Conservation (phyloP, 192 early-diverging fungal genomes). For the Rhizoclosmatium sp. region DNA sequence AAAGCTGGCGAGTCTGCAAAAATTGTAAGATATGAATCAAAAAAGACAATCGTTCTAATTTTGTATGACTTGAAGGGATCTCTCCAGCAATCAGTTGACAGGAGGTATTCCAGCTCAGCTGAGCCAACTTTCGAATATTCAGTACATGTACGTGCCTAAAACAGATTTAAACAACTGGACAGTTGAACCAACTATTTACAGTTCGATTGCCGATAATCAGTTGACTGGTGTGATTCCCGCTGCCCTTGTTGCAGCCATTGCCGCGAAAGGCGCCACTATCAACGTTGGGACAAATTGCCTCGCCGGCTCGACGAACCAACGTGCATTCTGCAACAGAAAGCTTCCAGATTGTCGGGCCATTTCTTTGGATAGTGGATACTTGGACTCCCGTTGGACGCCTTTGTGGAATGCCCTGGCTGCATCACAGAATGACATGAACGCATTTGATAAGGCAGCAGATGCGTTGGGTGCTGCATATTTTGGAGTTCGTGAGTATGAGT, state of each 20-base stretch:
- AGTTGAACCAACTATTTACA: background rate
- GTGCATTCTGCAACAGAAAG: background rate
- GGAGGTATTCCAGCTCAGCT: background rate
- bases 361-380: slow-evolving; percentile 1
- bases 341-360: background rate
- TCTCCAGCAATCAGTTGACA: background rate
- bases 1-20: no score
- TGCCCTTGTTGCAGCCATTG: background rate
- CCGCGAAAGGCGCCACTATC: background rate
- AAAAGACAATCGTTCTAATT: no score
- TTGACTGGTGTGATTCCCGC: background rate
- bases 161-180: background rate
- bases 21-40: no score
- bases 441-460: background rate
- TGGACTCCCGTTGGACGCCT: background rate
- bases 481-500: background rate
- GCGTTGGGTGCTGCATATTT: background rate
- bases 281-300: background rate
- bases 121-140: background rate
- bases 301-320: background rate
- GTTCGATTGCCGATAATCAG: background rate
- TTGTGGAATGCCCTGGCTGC: background rate
- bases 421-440: background rate
- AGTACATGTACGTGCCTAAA: background rate
- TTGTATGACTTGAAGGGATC: background rate